Evolutionary conservation across 1,284 basidiomycete species (phyloP).

Genomic region (Cerioporus squamosus): DNA sequence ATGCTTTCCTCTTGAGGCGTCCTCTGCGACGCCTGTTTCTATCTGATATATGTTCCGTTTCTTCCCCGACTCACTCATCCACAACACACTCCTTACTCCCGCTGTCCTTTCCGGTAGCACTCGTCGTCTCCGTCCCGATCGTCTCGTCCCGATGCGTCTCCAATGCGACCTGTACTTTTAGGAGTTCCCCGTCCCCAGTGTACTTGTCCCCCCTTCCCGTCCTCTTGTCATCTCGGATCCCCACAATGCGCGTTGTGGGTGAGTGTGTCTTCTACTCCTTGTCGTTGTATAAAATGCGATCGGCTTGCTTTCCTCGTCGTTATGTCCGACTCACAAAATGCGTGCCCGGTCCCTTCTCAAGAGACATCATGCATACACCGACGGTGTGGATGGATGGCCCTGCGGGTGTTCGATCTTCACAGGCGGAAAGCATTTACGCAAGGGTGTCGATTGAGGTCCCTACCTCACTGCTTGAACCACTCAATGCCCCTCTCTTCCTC

Average conservation of each 20-base stretch:
- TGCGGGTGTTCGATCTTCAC: too few species aligned
- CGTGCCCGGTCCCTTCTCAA: too few species aligned
- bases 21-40: constrained; percentile 14
- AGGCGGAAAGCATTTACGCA: too few species aligned
- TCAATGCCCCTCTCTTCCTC: too few species aligned
- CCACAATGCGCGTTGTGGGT: constrained; percentile 29
- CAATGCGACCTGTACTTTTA: constrained; percentile 50
- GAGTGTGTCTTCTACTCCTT: constrained; percentile 29
- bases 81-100: constrained; percentile 38
- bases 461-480: too few species aligned
- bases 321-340: too few species aligned
- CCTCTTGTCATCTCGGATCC: constrained; percentile 15
- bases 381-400: too few species aligned
- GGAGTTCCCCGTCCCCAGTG: constrained; percentile 30
- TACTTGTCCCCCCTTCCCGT: constrained; percentile 21
- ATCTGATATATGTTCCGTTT: constrained; percentile 24
- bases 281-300: constrained; percentile 29
- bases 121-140: constrained; percentile 44
- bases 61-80: constrained; percentile 41
- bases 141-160: constrained; percentile 31
- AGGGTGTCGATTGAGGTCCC: too few species aligned
- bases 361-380: too few species aligned
- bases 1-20: not conserved
- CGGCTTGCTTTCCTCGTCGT: constrained; percentile 3
- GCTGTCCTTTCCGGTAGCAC: constrained; percentile 41